A percentile compares a stretch with the other conserved stretches of the same genome.
phyloP scores from a whole-genome alignment of 2,329 filamentous ascomycete species.

The Diaporthe vaccinii region DNA sequence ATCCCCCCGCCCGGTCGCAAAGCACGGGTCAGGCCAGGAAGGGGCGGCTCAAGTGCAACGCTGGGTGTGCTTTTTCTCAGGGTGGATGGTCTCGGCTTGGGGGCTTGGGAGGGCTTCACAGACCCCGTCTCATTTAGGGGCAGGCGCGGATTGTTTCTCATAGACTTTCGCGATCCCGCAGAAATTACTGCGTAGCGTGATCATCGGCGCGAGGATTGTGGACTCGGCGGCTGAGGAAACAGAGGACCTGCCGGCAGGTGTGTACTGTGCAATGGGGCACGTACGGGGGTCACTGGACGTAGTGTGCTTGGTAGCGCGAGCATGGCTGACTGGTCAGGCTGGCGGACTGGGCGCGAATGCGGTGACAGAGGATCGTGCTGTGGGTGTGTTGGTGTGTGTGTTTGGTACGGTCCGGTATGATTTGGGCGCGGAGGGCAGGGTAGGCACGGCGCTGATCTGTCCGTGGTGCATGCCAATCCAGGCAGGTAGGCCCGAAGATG shows the following conservation, averaged over 20 bases:
- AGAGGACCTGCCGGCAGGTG: constrained; percentile 11
- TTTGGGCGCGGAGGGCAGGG: constrained; percentile 22
- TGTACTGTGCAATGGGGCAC: not conserved
- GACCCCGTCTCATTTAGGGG: constrained; percentile 35
- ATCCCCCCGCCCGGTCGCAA: constrained; percentile 5
- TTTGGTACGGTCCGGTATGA: constrained; percentile 8
- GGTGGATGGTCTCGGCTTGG: constrained; percentile 32
- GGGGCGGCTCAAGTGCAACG: constrained; percentile 15
- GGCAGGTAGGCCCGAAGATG: constrained; percentile 35
- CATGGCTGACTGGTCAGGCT: not conserved
- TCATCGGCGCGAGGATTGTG: constrained; percentile 8
- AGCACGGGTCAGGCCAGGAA: not conserved
- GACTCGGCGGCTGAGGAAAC: not conserved
- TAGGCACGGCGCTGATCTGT: constrained; percentile 24
- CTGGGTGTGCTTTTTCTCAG: constrained; percentile 14
- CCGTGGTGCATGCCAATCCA: constrained; percentile 34
- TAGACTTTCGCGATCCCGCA: constrained; percentile 36
- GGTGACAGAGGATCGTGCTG: constrained; percentile 24
- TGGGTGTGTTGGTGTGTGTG: constrained; percentile 12
- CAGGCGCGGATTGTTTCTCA: constrained; percentile 30
- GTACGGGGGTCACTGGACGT: not conserved
- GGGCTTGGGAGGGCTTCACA: constrained; percentile 31
- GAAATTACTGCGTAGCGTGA: constrained; percentile 7
- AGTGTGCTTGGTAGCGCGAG: constrained; percentile 18
- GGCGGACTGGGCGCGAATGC: not conserved